A percentile compares a stretch with the other conserved stretches of the same genome.
phyloP scores from a whole-genome alignment of 139 green algal genomes.

The Picochlorum sp. region DNA sequence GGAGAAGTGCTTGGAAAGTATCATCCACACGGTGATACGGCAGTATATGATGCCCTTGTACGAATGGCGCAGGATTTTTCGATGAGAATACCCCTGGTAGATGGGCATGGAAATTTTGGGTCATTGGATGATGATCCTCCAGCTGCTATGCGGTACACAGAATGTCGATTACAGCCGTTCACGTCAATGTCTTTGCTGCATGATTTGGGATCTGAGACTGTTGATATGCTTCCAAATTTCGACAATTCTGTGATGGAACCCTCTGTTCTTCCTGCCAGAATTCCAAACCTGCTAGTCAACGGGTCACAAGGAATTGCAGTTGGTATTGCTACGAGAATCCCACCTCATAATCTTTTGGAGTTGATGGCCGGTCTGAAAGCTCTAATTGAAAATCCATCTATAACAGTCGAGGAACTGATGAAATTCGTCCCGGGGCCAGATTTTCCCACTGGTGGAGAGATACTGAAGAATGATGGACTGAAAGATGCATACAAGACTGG shows the following conservation, averaged over 20 bases:
- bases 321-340: constrained; percentile 91
- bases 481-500: constrained; percentile 59
- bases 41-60: constrained; percentile 92
- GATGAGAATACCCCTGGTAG: constrained; percentile 62
- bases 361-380: constrained; percentile 72
- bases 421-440: constrained; percentile 78
- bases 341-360: constrained; percentile 92
- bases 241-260: constrained; percentile 82
- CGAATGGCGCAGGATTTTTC: constrained; percentile 76
- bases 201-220: constrained; percentile 74
- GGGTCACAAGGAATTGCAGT: constrained; percentile 90
- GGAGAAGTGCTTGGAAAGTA: constrained; percentile 98
- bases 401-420: constrained; percentile 73
- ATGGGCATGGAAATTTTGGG: constrained; percentile 97
- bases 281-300: constrained; percentile 92
- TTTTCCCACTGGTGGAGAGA: constrained; percentile 86
- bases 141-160: constrained; percentile 87
- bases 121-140: constrained; percentile 89
- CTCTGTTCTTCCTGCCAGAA: constrained; percentile 73
- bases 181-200: constrained; percentile 64
- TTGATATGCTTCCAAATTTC: constrained; percentile 78
- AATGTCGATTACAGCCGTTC: constrained; percentile 55
- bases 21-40: constrained; percentile 89
- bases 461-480: constrained; percentile 46
- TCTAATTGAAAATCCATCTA: constrained; percentile 71